Evolutionary conservation across 148 eudicot species (phyloP).

Genomic region (Nepenthes gracilis): DNA sequence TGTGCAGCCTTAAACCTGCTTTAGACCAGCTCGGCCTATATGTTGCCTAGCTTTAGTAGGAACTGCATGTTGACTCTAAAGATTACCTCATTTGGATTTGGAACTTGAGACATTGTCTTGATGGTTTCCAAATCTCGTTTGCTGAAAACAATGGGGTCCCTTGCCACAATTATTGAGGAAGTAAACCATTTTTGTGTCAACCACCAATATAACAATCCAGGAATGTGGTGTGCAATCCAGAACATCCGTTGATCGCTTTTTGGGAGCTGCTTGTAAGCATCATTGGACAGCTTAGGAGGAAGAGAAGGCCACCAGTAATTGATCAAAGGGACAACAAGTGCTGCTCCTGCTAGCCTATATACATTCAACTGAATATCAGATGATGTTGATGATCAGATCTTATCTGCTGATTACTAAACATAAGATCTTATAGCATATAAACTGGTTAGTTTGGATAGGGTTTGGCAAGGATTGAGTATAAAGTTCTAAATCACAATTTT

Average conservation of each 20-base stretch:
- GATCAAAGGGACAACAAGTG: conserved; percentile 20
- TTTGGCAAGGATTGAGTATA: too few relatives aligned
- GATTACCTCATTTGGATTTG: conserved; percentile 11
- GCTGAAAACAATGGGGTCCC: conserved; percentile 17
- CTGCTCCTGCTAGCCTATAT: conserved; percentile 21
- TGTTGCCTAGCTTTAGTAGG: too few relatives aligned
- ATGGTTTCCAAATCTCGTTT: conserved; percentile 8
- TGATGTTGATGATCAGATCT: too few relatives aligned
- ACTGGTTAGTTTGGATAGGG: too few relatives aligned
- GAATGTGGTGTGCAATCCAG: conserved; percentile 14
- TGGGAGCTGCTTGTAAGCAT: conserved; percentile 9
- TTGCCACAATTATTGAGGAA: conserved; percentile 12
- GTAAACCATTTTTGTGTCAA: conserved; percentile 14
- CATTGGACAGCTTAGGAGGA: conserved; percentile 8
- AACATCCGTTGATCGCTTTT: conserved; percentile 13
- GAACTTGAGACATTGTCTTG: conserved; percentile 4
- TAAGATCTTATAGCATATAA: too few relatives aligned
- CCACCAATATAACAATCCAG: conserved; percentile 19
- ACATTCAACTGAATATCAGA: neutral
- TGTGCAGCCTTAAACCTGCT: too few relatives aligned
- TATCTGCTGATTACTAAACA: too few relatives aligned
- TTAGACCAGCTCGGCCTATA: too few relatives aligned
- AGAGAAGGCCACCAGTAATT: conserved; percentile 33
- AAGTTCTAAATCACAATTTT: too few relatives aligned
- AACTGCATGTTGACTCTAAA: too few relatives aligned